These are phyloP conservation scores for Rosa lucieae DNA, from an alignment of 306 rosid species.

Conservation along the genomic window DNA sequence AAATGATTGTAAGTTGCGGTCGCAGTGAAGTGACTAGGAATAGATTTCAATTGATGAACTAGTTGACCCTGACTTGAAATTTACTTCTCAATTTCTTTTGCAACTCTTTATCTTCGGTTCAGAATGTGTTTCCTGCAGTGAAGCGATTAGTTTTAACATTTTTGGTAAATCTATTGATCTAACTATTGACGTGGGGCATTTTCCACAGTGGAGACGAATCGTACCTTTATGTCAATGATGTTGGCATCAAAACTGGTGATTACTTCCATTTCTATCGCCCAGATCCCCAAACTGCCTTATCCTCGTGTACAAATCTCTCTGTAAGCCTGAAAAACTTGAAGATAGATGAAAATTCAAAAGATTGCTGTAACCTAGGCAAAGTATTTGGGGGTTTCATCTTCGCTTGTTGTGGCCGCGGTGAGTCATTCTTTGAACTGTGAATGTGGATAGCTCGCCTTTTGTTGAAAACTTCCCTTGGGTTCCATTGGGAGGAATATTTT, in stretches of 20 bases:
- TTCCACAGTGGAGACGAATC: constrained; percentile 69
- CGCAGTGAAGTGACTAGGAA: not conserved
- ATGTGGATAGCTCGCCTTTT: constrained; percentile 63
- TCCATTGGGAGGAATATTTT: constrained; percentile 66
- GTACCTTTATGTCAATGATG: constrained; percentile 59
- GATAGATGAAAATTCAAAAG: constrained; percentile 30
- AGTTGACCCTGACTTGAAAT: not conserved
- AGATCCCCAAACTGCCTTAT: constrained; percentile 47
- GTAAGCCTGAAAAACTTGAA: constrained; percentile 45
- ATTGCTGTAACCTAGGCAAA: constrained; percentile 1
- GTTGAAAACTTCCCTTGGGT: constrained; percentile 54
- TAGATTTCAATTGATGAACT: not conserved
- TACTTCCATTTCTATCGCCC: constrained; percentile 67
- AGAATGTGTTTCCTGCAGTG: not conserved
- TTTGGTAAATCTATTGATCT: not conserved
- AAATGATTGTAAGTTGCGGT: no score
- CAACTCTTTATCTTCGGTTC: not conserved
- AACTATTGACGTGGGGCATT: not conserved
- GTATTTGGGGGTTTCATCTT: constrained; percentile 73
- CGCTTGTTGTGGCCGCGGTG: constrained; percentile 67
- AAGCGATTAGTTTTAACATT: not conserved
- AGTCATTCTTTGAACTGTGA: constrained; percentile 47
- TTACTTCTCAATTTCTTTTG: not conserved
- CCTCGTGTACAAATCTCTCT: constrained; percentile 38
- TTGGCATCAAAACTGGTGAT: constrained; percentile 69